Base-by-base conservation (phyloP, 2,329 filamentous ascomycete species). In the Stemphylium lycopersici region DNA sequence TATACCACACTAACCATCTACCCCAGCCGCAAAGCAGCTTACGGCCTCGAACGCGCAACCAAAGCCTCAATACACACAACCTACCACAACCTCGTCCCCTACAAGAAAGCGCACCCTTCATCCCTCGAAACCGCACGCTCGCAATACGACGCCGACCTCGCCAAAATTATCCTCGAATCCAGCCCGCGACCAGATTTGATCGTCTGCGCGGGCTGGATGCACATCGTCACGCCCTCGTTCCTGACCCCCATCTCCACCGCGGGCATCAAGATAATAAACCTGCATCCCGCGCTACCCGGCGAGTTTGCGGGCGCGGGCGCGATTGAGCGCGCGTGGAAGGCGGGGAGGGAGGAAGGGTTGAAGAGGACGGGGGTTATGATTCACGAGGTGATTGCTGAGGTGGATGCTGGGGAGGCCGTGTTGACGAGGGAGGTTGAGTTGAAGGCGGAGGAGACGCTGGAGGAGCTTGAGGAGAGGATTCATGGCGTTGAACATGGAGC, bases 121-220 rank as follows among this genome's bases (percentile, higher is more conserved):
- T 87, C 71, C 65, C 77, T 79, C 5, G 70, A 80, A 6, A 71
- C 77, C 55, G 88, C 86, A 1, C 84, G 91, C 20, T 78, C 82
- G 41, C 81, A 80, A 48, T 96, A 95, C 74, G 91, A 96, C 71
- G 83, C 85, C 12, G 90, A 90, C 38, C 80, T 96, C 58, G 90
- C 90, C 0, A 75, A 82, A 37, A 80, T 88, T 55, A 83, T 96
- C 47, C 78, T 93, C 20, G 72, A 76, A 4, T 83, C 88, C 59
- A 76, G 76, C 52, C 67, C 68, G 0, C 57, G 55, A 1, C 91
- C 91, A 0, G 84, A 93, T 49, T 76, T 96, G 49, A 85, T 96
- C 43, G 88, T 95, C 7, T 89, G 92, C 62, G 88, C 73, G 0
- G 91, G 92, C 2, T 96, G 90, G 83, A 96, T 96, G 91, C 88